Evolutionary conservation across 2,329 filamentous ascomycete genomes (phyloP).

Genomic region (Colletotrichum lentis): DNA sequence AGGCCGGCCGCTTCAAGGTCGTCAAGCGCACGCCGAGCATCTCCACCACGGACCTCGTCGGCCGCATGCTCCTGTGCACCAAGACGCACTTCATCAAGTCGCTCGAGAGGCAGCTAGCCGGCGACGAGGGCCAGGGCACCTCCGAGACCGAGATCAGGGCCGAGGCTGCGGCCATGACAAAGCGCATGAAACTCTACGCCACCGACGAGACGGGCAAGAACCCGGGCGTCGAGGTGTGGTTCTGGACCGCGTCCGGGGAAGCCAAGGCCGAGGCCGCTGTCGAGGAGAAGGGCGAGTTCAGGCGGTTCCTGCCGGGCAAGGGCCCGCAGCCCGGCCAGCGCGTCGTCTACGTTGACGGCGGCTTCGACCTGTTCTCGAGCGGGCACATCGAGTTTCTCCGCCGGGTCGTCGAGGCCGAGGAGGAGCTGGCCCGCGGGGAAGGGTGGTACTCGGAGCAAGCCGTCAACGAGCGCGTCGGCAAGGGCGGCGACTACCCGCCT

Average conservation of each 20-base stretch:
- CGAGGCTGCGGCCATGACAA: slow-evolving; percentile 73
- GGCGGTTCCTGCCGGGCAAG: slow-evolving; percentile 74
- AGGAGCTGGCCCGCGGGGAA: slow-evolving; percentile 69
- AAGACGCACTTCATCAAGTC: slow-evolving; percentile 90
- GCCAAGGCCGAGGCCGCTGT: slow-evolving; percentile 54
- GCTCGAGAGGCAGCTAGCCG: slow-evolving; percentile 72
- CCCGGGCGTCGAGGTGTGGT: slow-evolving; percentile 85
- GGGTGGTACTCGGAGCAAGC: slow-evolving; percentile 79
- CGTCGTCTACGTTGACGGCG: slow-evolving; percentile 94
- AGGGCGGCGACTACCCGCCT: slow-evolving; percentile 79
- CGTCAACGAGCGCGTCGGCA: slow-evolving; percentile 67
- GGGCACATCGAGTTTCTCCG: slow-evolving; percentile 96
- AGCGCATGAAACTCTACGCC: slow-evolving; percentile 84
- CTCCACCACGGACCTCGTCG: slow-evolving; percentile 96
- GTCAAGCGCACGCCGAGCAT: slow-evolving; percentile 97
- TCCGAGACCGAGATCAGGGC: slow-evolving; percentile 68
- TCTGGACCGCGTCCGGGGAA: slow-evolving; percentile 71
- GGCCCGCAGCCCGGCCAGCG: slow-evolving; percentile 78
- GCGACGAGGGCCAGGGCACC: slow-evolving; percentile 76
- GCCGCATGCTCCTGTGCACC: slow-evolving; percentile 97
- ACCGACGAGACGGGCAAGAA: slow-evolving; percentile 82
- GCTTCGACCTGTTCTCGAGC: slow-evolving; percentile 95
- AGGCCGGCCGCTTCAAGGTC: slow-evolving; percentile 91
- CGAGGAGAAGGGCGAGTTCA: slow-evolving; percentile 72
- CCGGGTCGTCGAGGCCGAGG: slow-evolving; percentile 76